Base-by-base conservation (phyloP, 2,329 filamentous ascomycete species). In the Ascochyta viciae-villosae region DNA sequence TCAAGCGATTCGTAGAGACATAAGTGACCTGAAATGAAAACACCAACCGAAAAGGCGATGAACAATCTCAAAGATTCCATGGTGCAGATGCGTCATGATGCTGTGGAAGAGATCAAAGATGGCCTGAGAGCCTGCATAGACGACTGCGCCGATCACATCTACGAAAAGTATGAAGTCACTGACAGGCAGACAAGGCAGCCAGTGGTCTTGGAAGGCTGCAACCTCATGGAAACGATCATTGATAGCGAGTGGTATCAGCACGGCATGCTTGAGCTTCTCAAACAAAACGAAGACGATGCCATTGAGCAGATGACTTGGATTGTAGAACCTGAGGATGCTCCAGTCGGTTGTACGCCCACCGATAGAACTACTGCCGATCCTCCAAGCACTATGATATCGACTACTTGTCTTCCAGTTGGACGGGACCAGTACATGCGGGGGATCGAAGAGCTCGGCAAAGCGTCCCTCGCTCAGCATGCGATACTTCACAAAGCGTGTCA, bases 261-360 rank as follows among this genome's bases (percentile, higher is more conserved):
- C 22, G 27, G n/a, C 1, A 41, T 53, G 9, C 34, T 35, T 2
- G 37, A 41, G 6, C 23, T 35, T 6, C 47, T 50, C 31, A 42
- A 31, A 23, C 31, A 12, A 3, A 26, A 37, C 31, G 39, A 50
- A 16, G 39, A 43, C 6, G 29, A 42, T 12, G 39, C 39, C 7
- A n/a, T 50, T 6, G 38, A 50, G 38, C 46, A 35, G 23, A 43
- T 43, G 47, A 29, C 47, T 15, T 50, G 31, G 39, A 43, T 43
- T 12, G 31, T 12, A 12, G n/a, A 37, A 5, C 33, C 31, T 6
- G 31, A 43, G 15, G 4, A 22, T 13, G 39, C 39, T 31, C 19
- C 29, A 19, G 7, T 4, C 6, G 46, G 38, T 3, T 35, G 22
- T 8, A 29, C 27, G 2, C 38, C 46, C 4, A 29, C 40, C 16